These are phyloP conservation scores for Colletotrichum cuscutae DNA, from an alignment of 2,329 filamentous ascomycete genomes.

Conservation along the genomic window DNA sequence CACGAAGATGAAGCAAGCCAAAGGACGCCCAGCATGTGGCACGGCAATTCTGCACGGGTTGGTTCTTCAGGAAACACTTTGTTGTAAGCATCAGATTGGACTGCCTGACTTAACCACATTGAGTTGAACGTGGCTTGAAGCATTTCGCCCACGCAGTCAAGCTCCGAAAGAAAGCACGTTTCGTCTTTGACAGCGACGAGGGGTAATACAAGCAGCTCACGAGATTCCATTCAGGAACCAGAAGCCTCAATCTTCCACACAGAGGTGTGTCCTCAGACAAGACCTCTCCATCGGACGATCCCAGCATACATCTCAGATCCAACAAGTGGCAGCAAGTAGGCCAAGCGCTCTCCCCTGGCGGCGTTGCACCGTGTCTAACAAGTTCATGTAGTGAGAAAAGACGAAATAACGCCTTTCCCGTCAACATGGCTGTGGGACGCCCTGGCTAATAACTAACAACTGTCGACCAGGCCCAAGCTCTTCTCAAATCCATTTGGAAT, in stretches of 20 bases:
- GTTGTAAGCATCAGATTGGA: background rate
- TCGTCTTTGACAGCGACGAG: background rate
- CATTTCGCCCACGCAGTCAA: background rate
- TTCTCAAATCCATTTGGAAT: background rate
- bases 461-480: background rate
- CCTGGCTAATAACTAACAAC: background rate
- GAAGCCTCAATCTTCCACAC: background rate
- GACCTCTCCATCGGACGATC: background rate
- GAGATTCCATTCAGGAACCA: background rate
- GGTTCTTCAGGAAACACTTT: background rate
- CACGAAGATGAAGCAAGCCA: background rate
- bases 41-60: background rate
- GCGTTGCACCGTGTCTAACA: background rate
- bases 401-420: background rate
- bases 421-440: background rate
- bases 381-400: background rate
- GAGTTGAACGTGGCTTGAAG: background rate
- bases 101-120: background rate
- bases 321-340: background rate
- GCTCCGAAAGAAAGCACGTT: background rate
- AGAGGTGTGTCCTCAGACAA: background rate
- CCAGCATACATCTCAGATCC: background rate
- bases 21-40: background rate
- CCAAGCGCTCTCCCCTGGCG: background rate
- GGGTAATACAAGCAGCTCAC: background rate